Evolutionary conservation across 805 yeast species (phyloP), one percentile per base, ranked within the genome.

Genomic region (Metschnikowia hibisci): DNA sequence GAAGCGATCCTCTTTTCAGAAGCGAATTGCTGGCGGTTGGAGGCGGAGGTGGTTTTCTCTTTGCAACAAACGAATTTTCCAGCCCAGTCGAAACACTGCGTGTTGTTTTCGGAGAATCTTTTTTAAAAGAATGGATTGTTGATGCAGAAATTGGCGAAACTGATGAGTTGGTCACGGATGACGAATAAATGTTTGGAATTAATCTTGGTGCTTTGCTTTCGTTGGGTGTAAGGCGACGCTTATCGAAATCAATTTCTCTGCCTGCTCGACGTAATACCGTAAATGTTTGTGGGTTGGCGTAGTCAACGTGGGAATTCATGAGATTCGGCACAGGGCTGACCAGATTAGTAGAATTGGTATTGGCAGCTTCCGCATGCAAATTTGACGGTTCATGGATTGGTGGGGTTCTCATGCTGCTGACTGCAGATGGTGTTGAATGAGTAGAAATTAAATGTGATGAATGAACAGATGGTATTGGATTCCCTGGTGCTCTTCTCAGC

Each of bases 161-260:
- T 2, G 59, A 37, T 3, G 50, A 35, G 35, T 49, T 46, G 1
- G 49, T 35, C 8, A 51, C 51, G 3, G 57, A 53, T 2, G 54
- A 51, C 4, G 57, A 51, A 34, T 51, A 51, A 12, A 53, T 53
- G 32, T 50, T 53, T 8, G 57, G 55, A 11, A 53, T 53, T 42
- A 22, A 56, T 33, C 53, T 76, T 1, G 81, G 74, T 1, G 73
- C 63, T 38, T 66, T 65, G 14, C 66, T 58, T 14, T 68, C 80
- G 55, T 77, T 85, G 1, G 96, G 95, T 0, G 95, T 82, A 35
- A 78, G 80, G 34, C 96, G 66, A 40, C 88, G 71, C 52, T 84
- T 80, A 54, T 87, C 93, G 57, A 87, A 87, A 60, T 89, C 89
- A 47, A 87, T 87, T 54, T 85, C 95, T 27, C 76, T 69, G 11